A percentile compares a stretch with the other conserved stretches of the same genome.
These are phyloP conservation scores for Colletotrichum sp. DNA, from an alignment of 2,329 filamentous ascomycete genomes.

Conservation along the genomic window DNA sequence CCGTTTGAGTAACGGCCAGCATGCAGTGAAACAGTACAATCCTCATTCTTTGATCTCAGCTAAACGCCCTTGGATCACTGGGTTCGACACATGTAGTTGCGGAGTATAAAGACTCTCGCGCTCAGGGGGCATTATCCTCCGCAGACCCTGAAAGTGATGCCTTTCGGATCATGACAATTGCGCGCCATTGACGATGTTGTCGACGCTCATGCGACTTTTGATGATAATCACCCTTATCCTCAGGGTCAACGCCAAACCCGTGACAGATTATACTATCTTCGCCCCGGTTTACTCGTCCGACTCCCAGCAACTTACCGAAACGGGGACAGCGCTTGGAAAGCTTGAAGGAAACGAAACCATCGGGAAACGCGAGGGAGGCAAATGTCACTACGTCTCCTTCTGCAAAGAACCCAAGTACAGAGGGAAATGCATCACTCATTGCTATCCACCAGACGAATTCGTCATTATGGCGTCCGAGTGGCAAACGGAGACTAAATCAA, in stretches of 20 bases:
- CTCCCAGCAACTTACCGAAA: background rate
- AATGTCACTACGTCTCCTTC: background rate
- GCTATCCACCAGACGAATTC: background rate
- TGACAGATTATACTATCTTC: background rate
- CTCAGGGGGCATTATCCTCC: fast-evolving
- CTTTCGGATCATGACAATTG: background rate
- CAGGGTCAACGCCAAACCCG: background rate
- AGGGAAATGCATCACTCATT: background rate
- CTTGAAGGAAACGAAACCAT: background rate
- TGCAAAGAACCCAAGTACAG: background rate
- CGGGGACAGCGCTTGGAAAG: background rate
- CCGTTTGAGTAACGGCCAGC: background rate
- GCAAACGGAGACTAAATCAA: background rate
- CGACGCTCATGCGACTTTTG: background rate
- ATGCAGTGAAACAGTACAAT: background rate
- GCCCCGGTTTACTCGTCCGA: background rate
- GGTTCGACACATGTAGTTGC: background rate
- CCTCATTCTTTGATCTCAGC: background rate
- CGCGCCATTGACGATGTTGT: background rate
- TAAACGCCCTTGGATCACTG: background rate
- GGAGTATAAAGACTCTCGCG: background rate
- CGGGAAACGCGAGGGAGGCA: background rate
- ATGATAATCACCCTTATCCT: fast-evolving
- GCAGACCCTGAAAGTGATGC: background rate
- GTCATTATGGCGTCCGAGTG: background rate